Percentiles rank a stretch among this genome's conserved stretches.
Conservation (phyloP, 306 rosid genomes). For the Citrullus mucosospermus region DNA sequence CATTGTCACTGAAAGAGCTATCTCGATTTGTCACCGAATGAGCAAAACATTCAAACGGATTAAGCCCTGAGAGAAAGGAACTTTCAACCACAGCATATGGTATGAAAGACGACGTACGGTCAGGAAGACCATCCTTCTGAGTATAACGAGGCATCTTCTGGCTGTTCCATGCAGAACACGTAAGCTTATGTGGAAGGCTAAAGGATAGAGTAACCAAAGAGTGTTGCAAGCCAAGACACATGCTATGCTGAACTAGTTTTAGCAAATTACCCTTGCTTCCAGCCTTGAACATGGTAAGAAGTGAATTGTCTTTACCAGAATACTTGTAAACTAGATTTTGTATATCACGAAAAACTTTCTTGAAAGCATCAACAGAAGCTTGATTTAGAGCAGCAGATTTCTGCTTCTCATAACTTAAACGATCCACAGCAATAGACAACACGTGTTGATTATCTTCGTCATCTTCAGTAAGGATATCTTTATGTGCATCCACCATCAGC, state of each 20-base stretch:
- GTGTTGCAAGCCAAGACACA: slow-evolving; percentile 94
- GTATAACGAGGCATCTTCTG: slow-evolving; percentile 28
- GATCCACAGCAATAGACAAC: slow-evolving; percentile 28
- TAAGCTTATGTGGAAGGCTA: slow-evolving; percentile 52
- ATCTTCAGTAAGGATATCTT: slow-evolving; percentile 35
- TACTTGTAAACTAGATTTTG: slow-evolving; percentile 57
- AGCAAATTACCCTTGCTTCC: slow-evolving; percentile 94
- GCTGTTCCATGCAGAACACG: slow-evolving; percentile 77
- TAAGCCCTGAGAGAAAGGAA: slow-evolving; percentile 77
- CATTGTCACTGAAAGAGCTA: slow-evolving; percentile 84
- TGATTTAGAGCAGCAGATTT: slow-evolving; percentile 60
- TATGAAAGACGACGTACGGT: slow-evolving; percentile 41
- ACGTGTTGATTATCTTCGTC: slow-evolving; percentile 24
- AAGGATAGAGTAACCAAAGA: slow-evolving; percentile 73
- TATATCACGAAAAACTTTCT: slow-evolving; percentile 59
- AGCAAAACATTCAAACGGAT: slow-evolving; percentile 85
- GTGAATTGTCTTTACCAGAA: slow-evolving; percentile 42
- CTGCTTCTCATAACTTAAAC: slow-evolving; percentile 53
- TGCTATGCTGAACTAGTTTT: slow-evolving; percentile 72
- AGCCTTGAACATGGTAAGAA: slow-evolving; percentile 74
- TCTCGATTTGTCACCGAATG: slow-evolving; percentile 87
- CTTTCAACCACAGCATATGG: slow-evolving; percentile 72
- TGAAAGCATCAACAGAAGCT: slow-evolving; percentile 75
- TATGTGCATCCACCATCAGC: slow-evolving; percentile 41
- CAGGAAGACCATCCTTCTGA: slow-evolving; percentile 24